Conservation (phyloP, 2,329 filamentous ascomycete species). For the Trichophyton schoenleinii region DNA sequence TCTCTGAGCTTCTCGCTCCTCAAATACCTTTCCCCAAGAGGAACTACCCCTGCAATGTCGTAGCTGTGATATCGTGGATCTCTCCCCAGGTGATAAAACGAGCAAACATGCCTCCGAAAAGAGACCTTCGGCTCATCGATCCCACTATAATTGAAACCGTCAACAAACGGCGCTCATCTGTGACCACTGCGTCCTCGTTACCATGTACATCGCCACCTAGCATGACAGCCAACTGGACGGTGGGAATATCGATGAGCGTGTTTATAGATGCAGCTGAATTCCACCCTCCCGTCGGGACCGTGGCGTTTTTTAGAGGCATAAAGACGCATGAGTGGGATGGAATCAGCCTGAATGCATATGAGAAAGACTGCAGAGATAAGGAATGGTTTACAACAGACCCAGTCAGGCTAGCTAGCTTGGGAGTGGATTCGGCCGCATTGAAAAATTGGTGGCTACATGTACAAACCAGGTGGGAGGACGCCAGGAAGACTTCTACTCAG, state of each 20-base stretch:
- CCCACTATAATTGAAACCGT: constrained; percentile 11
- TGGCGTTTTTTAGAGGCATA: constrained; percentile 19
- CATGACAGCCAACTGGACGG: background rate
- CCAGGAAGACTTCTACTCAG: background rate
- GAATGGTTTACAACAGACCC: constrained; percentile 19
- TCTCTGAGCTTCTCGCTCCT: constrained; percentile 14
- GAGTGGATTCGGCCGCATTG: constrained; percentile 13
- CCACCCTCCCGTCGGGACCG: constrained; percentile 17
- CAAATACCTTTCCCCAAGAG: constrained; percentile 13
- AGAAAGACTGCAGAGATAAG: constrained; percentile 14
- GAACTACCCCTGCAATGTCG: constrained; percentile 18
- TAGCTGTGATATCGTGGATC: constrained; percentile 19
- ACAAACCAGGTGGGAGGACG: background rate
- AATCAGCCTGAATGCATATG: constrained; percentile 22
- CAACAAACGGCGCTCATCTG: background rate
- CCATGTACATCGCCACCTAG: background rate
- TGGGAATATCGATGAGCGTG: constrained; percentile 19
- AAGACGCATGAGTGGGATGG: constrained; percentile 20
- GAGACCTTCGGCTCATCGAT: constrained; percentile 21
- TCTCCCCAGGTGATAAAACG: constrained; percentile 16
- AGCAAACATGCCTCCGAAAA: constrained; percentile 19
- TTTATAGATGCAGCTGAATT: constrained; percentile 21
- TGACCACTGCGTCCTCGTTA: background rate
- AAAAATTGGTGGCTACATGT: constrained; percentile 15
- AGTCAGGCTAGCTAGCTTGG: constrained; percentile 11